These are phyloP conservation scores for Aspergillus tanneri DNA, from an alignment of 2,329 filamentous ascomycete species.

Conservation along the genomic window DNA sequence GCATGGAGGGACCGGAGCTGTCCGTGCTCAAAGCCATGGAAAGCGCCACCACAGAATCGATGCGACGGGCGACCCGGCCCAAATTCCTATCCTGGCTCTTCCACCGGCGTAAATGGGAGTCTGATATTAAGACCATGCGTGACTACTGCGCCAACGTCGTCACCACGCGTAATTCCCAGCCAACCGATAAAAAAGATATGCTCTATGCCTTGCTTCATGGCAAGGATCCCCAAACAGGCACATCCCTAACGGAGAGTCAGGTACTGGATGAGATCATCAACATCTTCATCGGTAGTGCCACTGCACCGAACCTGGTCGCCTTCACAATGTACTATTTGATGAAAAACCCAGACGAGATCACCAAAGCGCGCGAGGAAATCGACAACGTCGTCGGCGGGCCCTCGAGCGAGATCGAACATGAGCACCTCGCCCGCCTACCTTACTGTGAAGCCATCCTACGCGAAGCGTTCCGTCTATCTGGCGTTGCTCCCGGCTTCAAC, in stretches of 20 bases:
- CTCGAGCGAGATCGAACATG: conserved; percentile 35
- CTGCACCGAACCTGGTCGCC: conserved; percentile 65
- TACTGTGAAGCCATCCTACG: conserved; percentile 67
- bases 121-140: conserved; percentile 55
- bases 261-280: conserved; percentile 68
- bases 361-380: conserved; percentile 65
- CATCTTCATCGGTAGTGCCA: conserved; percentile 67
- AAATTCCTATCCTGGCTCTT: conserved; percentile 55
- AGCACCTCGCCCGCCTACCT: conserved; percentile 61
- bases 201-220: conserved; percentile 60
- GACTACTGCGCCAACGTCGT: conserved; percentile 59
- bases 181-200: conserved; percentile 59
- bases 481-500: conserved; percentile 60
- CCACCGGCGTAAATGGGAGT: conserved; percentile 55
- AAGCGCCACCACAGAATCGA: conserved; percentile 55
- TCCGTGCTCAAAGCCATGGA: conserved; percentile 57
- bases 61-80: conserved; percentile 55
- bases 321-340: conserved; percentile 66
- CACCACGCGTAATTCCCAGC: conserved; percentile 54
- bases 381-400: conserved; percentile 46
- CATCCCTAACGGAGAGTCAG: conserved; percentile 57
- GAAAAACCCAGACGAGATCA: conserved; percentile 60
- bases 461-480: conserved; percentile 63
- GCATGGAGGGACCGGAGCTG: conserved; percentile 48
- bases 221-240: conserved; percentile 62